Base-by-base conservation (phyloP, 192 early-diverging fungal genomes). In the Backusella tuberculispora region DNA sequence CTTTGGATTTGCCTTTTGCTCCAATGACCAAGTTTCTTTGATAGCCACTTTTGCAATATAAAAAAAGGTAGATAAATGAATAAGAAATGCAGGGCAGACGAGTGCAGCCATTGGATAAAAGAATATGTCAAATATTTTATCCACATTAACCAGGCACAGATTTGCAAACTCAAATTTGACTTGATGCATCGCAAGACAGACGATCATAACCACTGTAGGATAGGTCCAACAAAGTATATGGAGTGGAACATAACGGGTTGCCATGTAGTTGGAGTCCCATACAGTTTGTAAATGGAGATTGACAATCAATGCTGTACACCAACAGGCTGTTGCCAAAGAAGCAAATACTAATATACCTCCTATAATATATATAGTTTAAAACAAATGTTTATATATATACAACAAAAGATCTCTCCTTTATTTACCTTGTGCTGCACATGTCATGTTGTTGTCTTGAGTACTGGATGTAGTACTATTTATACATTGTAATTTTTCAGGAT, bases 101-200 rank as follows among this genome's bases (percentile, higher is more conserved):
- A 86, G 72, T 43, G 72, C 80, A 0, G 85, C 86, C 81, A 88
- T 48, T 1, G 86, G 86, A 53, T 88, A 85, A 56, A 88, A 88
- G 67, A 88, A 86, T 40, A 88, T 69, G 12, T 69, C 17, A 14
- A 80, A 80, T 2, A 84, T 74, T 26, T 43, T 71, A 17, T 76
- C 79, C 21, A 80, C 69, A 53, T 78, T 76, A 17, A 88, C 75
- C 1, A 88, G 78, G 29, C 86, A 88, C 10, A 88, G 77, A 3
- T 81, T 85, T 3, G 83, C 81, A 50, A 82, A 88, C 48, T 86
- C 85, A 64, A 76, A 88, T 47, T 78, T 80, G 47, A 88, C 72
- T 29, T 79, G 65, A 0, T 84, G 56, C 42, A 79, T 66, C 3
- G 46, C 80, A 6, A 88, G 21, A 3, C 83, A 78, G 3, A 78